Base-by-base conservation (phyloP, 768 basidiomycete genomes). In the Cubamyces lactineus region DNA sequence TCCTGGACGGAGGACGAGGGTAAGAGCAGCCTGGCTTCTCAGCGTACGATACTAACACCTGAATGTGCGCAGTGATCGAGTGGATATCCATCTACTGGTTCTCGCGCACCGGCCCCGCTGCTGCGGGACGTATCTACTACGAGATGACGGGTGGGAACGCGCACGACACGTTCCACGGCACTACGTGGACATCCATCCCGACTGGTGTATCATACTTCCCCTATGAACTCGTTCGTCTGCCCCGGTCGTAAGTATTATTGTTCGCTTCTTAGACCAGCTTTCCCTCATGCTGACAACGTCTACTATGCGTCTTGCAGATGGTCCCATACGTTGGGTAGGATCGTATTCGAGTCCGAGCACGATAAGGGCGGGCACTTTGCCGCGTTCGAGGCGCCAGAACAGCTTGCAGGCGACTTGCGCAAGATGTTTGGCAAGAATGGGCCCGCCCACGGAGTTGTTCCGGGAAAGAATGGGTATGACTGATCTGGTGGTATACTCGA, bases 1-100 rank as follows among this genome's bases (percentile, higher is more conserved):
- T 77, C 77, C 0, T 87, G 85, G 85, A 75, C 76, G 12, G 82
- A 84, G 49, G 85, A 86, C 26, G 83, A 86, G 73, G 76, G 86
- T 80, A n/a, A 1, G 69, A n/a, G n/a, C n/a, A n/a, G n/a, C n/a
- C n/a, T n/a, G n/a, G n/a, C n/a, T 6, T 52, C 13, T 15, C 34
- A 3, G 11, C 23, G n/a, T 38, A 30, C n/a, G n/a, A n/a, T n/a
- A 47, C 26, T 51, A 34, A 23, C 16, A 21, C 17, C 1, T 23
- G 16, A 0, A 4, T 19, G 2, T 11, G 16, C n/a, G 5, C 46
- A 76, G 75, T 77, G 1, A 57, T 76, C 2, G 74, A 74, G 0
- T 77, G 76, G 75, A 63, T 76, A 3, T 76, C 76, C 0, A 60
- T 76, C n/a, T 76, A 74, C 62, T 74, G 73, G 73, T 76, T 76